phyloP scores from a whole-genome alignment of 305 asterid species.

The Rubia tinctorum region DNA sequence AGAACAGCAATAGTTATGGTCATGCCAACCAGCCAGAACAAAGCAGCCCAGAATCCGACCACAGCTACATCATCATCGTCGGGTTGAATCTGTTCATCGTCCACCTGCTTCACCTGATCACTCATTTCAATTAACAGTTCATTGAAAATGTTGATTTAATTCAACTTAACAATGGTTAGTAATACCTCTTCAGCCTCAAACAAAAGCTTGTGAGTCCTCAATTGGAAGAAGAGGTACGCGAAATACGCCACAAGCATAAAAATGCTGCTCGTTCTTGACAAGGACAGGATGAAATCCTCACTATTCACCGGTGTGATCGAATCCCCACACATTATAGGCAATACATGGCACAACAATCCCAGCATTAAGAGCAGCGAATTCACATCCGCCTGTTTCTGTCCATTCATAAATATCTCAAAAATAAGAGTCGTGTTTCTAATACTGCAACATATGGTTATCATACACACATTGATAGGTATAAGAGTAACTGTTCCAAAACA shows the following conservation, averaged over 20 bases:
- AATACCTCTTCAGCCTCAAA: conserved; percentile 33
- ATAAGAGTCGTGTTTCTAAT: not conserved
- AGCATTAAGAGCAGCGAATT: conserved; percentile 32
- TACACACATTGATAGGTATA: not conserved
- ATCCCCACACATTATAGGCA: conserved; percentile 35
- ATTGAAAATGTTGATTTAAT: no score
- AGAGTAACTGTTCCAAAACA: not conserved
- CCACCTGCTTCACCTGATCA: conserved; percentile 14
- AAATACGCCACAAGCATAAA: conserved; percentile 37
- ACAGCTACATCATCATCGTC: conserved; percentile 27
- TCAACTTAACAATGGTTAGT: not conserved
- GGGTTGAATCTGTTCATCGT: conserved; percentile 6
- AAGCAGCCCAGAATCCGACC: conserved; percentile 41
- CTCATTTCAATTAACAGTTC: not conserved
- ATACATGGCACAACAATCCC: conserved; percentile 43
- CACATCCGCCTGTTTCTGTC: conserved; percentile 46
- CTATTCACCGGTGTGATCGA: conserved; percentile 13
- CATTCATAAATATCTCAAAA: not conserved
- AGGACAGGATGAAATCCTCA: conserved; percentile 22
- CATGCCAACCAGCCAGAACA: conserved; percentile 37
- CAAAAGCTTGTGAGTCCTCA: conserved; percentile 29
- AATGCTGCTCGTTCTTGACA: conserved; percentile 45
- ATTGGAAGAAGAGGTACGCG: conserved; percentile 43
- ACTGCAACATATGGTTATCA: not conserved
- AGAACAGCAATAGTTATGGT: conserved; percentile 32